Percentiles rank a stretch among this genome's conserved stretches.
Conservation (phyloP, 2,329 filamentous ascomycete species). For the Alternaria alternata region DNA sequence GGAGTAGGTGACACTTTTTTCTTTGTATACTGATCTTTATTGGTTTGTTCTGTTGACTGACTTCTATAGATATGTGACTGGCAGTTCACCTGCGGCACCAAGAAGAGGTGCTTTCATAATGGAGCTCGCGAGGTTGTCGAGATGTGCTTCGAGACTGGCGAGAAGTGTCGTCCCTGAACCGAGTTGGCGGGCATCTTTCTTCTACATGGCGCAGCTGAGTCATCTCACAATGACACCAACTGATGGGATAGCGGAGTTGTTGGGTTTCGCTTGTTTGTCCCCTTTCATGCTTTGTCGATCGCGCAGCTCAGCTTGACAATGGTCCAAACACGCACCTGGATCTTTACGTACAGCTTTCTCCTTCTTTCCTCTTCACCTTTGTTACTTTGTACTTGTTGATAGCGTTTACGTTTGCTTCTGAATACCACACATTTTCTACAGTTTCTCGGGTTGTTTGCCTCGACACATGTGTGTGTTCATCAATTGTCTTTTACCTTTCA, state of each 20-base stretch:
- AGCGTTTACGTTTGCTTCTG: neutral
- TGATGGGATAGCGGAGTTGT: neutral
- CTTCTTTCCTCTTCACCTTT: neutral
- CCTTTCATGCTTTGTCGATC: neutral
- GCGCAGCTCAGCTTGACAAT: neutral
- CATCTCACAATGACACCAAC: neutral
- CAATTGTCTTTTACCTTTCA: neutral
- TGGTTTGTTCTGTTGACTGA: constrained; percentile 7
- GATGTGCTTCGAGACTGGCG: constrained; percentile 17
- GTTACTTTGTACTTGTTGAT: neutral
- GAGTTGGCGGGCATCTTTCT: neutral
- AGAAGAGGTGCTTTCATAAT: constrained; percentile 18
- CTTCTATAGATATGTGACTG: constrained; percentile 12
- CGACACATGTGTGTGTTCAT: neutral
- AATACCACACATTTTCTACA: neutral
- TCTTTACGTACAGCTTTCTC: neutral
- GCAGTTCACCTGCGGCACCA: constrained; percentile 19
- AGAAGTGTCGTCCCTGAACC: constrained; percentile 7
- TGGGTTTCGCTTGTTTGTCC: neutral
- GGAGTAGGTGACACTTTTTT: constrained; percentile 5
- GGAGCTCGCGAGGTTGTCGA: constrained; percentile 10
- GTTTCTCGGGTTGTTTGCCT: neutral
- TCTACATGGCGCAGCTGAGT: neutral
- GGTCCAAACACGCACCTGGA: neutral
- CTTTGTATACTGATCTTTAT: constrained; percentile 1